phyloP scores from a whole-genome alignment of 2,329 filamentous ascomycete species.

The Pseudocercospora pini-densiflorae region DNA sequence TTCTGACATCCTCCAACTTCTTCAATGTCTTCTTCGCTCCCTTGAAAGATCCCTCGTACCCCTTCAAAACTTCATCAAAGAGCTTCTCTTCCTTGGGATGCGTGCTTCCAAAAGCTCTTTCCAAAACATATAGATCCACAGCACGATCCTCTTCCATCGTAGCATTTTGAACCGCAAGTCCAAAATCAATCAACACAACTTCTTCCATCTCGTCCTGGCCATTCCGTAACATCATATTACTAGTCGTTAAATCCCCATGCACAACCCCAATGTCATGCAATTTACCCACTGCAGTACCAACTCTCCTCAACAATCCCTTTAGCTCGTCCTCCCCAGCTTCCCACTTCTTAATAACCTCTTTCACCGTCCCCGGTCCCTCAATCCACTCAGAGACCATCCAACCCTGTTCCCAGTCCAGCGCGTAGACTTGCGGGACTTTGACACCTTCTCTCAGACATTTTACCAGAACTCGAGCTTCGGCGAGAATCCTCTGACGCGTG shows the following conservation, averaged over 20 bases:
- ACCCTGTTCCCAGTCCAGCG: slow-evolving; percentile 63
- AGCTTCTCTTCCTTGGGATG: slow-evolving; percentile 86
- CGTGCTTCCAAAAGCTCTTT: slow-evolving; percentile 91
- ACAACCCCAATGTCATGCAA: slow-evolving; percentile 86
- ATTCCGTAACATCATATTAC: slow-evolving; percentile 82
- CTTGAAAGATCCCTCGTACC: slow-evolving; percentile 76
- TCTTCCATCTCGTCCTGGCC: slow-evolving; percentile 1
- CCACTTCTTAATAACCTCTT: slow-evolving; percentile 62
- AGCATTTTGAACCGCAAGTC: slow-evolving; percentile 75
- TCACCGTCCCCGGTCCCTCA: slow-evolving; percentile 67
- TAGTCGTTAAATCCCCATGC: slow-evolving; percentile 95
- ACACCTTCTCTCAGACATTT: slow-evolving; percentile 80
- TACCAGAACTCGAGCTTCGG: slow-evolving; percentile 84
- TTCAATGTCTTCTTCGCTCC: slow-evolving; percentile 75
- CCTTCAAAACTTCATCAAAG: slow-evolving; percentile 76
- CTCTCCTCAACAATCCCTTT: slow-evolving; percentile 39
- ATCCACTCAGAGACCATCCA: slow-evolving; percentile 90
- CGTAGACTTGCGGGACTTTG: slow-evolving; percentile 80
- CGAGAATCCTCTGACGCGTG: slow-evolving; percentile 82
- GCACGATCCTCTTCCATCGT: slow-evolving; percentile 88
- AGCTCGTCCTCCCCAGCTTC: slow-evolving; percentile 30
- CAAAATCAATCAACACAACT: slow-evolving; percentile 80
- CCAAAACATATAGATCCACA: slow-evolving; percentile 94
- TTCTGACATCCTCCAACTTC: slow-evolving; percentile 86
- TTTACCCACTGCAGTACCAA: slow-evolving; percentile 40